Conservation (phyloP, 2,329 filamentous ascomycete genomes). For the Xylariaceae sp. region DNA sequence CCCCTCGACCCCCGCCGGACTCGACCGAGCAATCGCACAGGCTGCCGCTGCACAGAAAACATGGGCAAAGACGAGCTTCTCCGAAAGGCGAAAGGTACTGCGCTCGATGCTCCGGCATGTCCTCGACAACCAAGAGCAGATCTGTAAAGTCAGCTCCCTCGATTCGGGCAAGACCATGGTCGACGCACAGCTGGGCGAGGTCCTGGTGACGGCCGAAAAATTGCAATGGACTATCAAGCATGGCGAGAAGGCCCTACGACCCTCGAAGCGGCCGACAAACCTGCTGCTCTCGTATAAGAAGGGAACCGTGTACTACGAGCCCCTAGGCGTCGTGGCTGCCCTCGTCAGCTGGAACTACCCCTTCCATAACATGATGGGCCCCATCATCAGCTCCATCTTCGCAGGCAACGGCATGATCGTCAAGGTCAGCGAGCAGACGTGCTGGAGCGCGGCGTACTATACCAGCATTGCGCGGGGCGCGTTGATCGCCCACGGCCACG, state of each 20-base stretch:
- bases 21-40: slow-evolving; percentile 71
- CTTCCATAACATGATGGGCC: slow-evolving; percentile 91
- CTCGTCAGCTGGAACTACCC: slow-evolving; percentile 97
- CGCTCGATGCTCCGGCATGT: slow-evolving; percentile 76
- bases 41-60: slow-evolving; percentile 67
- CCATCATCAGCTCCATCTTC: slow-evolving; percentile 85
- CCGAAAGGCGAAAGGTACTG: slow-evolving; percentile 71
- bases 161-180: slow-evolving; percentile 97
- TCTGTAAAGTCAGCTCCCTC: slow-evolving; percentile 78
- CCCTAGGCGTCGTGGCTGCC: slow-evolving; percentile 85
- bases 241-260: slow-evolving; percentile 72
- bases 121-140: slow-evolving; percentile 81
- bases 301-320: slow-evolving; percentile 86
- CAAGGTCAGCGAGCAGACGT: slow-evolving; percentile 92
- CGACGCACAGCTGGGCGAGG: slow-evolving; percentile 89
- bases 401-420: slow-evolving; percentile 87
- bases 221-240: slow-evolving; percentile 90
- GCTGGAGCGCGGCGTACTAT: slow-evolving; percentile 87
- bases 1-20: slow-evolving; percentile 67
- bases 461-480: slow-evolving; percentile 71
- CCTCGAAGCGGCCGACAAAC: slow-evolving; percentile 75
- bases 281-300: slow-evolving; percentile 93
- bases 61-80: slow-evolving; percentile 76
- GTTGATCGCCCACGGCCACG: slow-evolving; percentile 75
- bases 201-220: slow-evolving; percentile 90